Evolutionary conservation across 805 yeast genomes (phyloP).

Genomic region (Candida golubevii): DNA sequence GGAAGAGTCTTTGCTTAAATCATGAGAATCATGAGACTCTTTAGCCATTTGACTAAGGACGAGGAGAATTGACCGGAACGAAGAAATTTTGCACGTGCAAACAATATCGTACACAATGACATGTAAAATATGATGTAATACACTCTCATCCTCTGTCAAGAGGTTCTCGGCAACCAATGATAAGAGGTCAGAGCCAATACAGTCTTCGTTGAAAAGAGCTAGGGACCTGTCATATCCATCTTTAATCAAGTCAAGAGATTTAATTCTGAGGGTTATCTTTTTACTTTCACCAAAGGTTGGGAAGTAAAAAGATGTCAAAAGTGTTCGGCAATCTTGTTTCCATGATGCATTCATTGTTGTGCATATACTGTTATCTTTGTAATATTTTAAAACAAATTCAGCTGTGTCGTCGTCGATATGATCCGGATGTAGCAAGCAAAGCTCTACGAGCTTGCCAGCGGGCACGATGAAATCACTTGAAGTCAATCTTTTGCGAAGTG

Average conservation of each 20-base stretch:
- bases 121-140: conserved; percentile 28
- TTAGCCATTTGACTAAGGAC: neutral
- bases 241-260: conserved; percentile 31
- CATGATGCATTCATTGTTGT: conserved; percentile 50
- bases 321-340: conserved; percentile 41
- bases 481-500: conserved; percentile 29
- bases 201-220: conserved; percentile 25
- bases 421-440: conserved; percentile 36
- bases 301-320: conserved; percentile 45
- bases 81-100: neutral
- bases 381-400: conserved; percentile 44
- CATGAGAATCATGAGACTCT: neutral
- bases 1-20: neutral
- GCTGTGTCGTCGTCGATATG: conserved; percentile 35
- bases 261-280: conserved; percentile 25
- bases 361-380: conserved; percentile 48
- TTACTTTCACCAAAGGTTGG: conserved; percentile 8
- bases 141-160: conserved; percentile 22
- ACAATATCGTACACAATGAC: conserved; percentile 24
- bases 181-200: conserved; percentile 29
- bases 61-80: neutral
- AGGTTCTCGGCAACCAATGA: conserved; percentile 29
- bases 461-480: conserved; percentile 39
- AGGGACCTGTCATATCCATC: conserved; percentile 34
- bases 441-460: conserved; percentile 36